phyloP scores from a whole-genome alignment of 805 yeast species.

The Teunomyces panamensis region DNA sequence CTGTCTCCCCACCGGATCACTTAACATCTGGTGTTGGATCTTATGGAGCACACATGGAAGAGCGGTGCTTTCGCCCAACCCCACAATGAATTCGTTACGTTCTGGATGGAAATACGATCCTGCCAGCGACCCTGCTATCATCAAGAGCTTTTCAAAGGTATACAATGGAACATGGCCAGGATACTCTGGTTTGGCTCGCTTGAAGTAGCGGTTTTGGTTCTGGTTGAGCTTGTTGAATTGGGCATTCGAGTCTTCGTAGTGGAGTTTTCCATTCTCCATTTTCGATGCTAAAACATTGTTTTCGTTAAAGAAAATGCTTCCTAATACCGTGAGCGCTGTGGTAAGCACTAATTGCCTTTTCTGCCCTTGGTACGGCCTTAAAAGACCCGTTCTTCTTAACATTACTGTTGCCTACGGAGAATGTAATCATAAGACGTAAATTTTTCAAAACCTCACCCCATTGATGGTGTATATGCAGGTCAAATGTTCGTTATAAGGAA shows the following conservation, averaged over 20 bases:
- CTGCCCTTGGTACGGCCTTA: neutral
- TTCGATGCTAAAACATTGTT: constrained; percentile 56
- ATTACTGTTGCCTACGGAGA: neutral
- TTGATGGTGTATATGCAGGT: too few species aligned
- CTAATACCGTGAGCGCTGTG: constrained; percentile 18
- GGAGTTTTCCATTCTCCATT: constrained; percentile 52
- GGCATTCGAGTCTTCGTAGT: constrained; percentile 35
- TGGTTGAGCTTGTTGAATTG: constrained; percentile 23
- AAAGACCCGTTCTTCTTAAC: neutral
- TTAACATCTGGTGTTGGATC: constrained; percentile 70
- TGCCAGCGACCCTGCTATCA: constrained; percentile 71
- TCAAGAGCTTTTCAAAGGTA: constrained; percentile 54
- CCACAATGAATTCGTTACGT: constrained; percentile 70
- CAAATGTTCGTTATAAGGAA: too few species aligned
- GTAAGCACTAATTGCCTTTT: constrained; percentile 12
- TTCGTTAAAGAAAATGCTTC: constrained; percentile 35
- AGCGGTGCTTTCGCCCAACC: constrained; percentile 89
- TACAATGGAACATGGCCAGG: constrained; percentile 80
- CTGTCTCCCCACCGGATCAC: constrained; percentile 71
- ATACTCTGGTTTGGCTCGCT: constrained; percentile 47
- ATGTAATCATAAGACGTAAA: neutral
- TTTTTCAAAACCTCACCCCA: neutral
- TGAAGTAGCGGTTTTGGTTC: constrained; percentile 29
- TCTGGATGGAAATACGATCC: constrained; percentile 80
- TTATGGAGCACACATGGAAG: constrained; percentile 59